Percentiles rank a stretch among this genome's conserved stretches.
phyloP scores from a whole-genome alignment of 1,139 yeast species.

The Kluyveromyces sp. region DNA sequence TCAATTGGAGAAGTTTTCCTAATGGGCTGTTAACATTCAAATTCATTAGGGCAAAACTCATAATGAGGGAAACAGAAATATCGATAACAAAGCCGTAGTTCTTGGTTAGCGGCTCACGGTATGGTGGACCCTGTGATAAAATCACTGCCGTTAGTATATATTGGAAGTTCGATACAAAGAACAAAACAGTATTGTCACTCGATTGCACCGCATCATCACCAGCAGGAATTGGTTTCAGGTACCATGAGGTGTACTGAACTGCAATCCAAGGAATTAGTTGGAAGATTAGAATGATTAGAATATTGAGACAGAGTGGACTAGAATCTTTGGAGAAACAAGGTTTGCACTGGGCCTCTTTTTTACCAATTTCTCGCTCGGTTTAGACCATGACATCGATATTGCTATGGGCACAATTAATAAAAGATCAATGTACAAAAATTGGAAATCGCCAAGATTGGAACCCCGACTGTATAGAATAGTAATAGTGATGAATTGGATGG shows the following conservation, averaged over 20 bases:
- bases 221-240: conserved; percentile 72
- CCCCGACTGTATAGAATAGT: conserved; percentile 81
- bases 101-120: conserved; percentile 63
- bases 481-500: conserved; percentile 87
- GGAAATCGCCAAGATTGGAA: conserved; percentile 94
- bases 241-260: conserved; percentile 63
- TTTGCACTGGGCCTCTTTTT: conserved; percentile 88
- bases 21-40: conserved; percentile 43
- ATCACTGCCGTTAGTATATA: conserved; percentile 78
- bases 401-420: conserved; percentile 89
- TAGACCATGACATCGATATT: conserved; percentile 95
- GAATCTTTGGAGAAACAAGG: conserved; percentile 77
- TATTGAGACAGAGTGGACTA: conserved; percentile 71
- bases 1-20: conserved; percentile 70
- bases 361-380: conserved; percentile 56
- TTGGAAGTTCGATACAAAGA: conserved; percentile 77
- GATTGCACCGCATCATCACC: conserved; percentile 78
- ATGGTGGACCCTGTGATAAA: conserved; percentile 91
- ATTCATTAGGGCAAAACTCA: conserved; percentile 45
- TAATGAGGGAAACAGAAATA: conserved; percentile 39
- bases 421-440: conserved; percentile 87
- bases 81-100: conserved; percentile 69
- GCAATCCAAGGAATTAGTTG: conserved; percentile 62
- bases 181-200: conserved; percentile 82
- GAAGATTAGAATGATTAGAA: conserved; percentile 49